Evolutionary conservation across 2,329 filamentous ascomycete species (phyloP).

Genomic region (Anthostomella pinea): DNA sequence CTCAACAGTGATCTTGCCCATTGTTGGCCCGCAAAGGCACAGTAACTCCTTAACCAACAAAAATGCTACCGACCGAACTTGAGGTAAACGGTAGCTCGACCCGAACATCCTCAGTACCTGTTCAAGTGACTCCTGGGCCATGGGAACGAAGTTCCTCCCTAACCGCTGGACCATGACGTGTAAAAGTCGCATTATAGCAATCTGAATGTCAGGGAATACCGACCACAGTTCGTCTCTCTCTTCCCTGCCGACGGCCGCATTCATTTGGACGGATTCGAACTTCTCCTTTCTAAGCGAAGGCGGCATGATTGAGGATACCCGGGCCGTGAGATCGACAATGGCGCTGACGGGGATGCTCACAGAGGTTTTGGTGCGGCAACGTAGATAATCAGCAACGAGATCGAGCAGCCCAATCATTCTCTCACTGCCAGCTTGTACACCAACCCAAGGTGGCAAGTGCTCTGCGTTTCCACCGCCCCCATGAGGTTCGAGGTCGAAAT

Average conservation of each 20-base stretch:
- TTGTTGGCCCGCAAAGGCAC: constrained; percentile 58
- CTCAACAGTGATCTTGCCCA: constrained; percentile 64
- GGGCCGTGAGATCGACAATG: constrained; percentile 65
- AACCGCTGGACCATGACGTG: constrained; percentile 56
- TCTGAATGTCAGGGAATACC: constrained; percentile 70
- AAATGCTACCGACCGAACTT: constrained; percentile 62
- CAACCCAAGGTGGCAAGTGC: constrained; percentile 67
- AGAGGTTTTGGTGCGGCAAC: constrained; percentile 59
- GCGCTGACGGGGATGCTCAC: constrained; percentile 66
- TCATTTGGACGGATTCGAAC: constrained; percentile 56
- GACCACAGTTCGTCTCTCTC: constrained; percentile 79
- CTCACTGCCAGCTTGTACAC: constrained; percentile 70
- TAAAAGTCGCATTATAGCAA: constrained; percentile 64
- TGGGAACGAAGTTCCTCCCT: constrained; percentile 52
- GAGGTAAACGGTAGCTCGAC: constrained; percentile 48
- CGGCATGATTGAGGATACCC: constrained; percentile 65
- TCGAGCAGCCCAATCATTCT: constrained; percentile 65
- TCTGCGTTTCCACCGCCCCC: constrained; percentile 46
- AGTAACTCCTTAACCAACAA: constrained; percentile 56
- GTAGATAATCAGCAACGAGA: constrained; percentile 62
- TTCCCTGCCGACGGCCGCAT: constrained; percentile 71
- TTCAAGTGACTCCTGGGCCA: constrained; percentile 65
- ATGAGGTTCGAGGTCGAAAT: constrained; percentile 44
- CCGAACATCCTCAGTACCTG: constrained; percentile 71
- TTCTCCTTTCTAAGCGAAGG: constrained; percentile 46